Percentiles rank a stretch among this genome's conserved stretches.
phyloP scores from a whole-genome alignment of 257 asterid genomes.

The Nicotiana attenuata region DNA sequence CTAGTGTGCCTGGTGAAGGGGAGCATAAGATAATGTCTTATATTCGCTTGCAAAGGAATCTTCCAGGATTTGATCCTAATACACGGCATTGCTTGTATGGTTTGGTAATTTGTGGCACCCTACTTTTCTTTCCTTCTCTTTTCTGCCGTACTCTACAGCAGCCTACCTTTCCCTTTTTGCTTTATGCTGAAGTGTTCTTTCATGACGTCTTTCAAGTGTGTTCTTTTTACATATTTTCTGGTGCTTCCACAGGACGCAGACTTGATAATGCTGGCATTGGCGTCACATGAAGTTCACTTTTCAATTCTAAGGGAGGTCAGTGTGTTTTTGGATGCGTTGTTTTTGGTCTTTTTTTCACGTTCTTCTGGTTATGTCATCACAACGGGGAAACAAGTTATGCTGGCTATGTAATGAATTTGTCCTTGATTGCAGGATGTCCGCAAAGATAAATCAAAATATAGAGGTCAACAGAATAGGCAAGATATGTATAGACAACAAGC shows the following conservation, averaged over 20 bases:
- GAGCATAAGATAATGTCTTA: conserved; percentile 72
- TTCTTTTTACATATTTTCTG: not conserved
- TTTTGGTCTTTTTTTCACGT: not conserved
- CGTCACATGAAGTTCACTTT: conserved; percentile 65
- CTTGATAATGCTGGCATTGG: conserved; percentile 62
- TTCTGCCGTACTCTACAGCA: too few species aligned
- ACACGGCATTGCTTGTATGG: conserved; percentile 74
- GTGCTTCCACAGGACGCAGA: conserved; percentile 53
- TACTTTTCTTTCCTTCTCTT: not conserved
- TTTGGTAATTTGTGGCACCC: conserved; percentile 37
- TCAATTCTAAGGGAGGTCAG: conserved; percentile 57
- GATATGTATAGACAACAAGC: not conserved
- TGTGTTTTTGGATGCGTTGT: not conserved
- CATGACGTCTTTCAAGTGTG: too few species aligned
- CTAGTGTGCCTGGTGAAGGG: conserved; percentile 81
- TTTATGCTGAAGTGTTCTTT: too few species aligned
- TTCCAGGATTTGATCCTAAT: conserved; percentile 69
- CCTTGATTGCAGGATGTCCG: conserved; percentile 25
- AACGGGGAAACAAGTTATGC: not conserved
- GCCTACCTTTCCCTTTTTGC: too few species aligned
- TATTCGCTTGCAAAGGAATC: conserved; percentile 71
- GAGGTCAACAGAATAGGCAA: not conserved
- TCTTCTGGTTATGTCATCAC: too few species aligned
- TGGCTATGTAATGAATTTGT: not conserved
- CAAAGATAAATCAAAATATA: conserved; percentile 14